Percentiles rank a stretch among this genome's conserved stretches.
These are phyloP conservation scores for Colletotrichum kahawae DNA, from an alignment of 2,329 filamentous ascomycete species.

Conservation along the genomic window DNA sequence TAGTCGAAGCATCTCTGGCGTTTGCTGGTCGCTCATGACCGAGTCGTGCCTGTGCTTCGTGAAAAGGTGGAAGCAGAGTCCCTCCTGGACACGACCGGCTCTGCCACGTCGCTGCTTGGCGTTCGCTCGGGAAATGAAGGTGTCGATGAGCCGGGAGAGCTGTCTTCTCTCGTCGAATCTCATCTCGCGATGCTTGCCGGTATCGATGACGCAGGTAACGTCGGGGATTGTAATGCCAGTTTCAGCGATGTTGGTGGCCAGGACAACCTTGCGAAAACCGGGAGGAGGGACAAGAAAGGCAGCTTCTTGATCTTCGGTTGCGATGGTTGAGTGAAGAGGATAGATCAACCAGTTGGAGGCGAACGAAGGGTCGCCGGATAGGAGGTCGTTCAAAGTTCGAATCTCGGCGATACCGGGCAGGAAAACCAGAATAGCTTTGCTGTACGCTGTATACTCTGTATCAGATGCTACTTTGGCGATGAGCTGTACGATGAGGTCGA, in stretches of 20 bases:
- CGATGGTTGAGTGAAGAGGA: slow-evolving; percentile 91
- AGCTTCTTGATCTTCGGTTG: slow-evolving; percentile 93
- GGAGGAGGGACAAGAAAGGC: slow-evolving; percentile 86
- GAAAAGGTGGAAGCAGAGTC: slow-evolving; percentile 94
- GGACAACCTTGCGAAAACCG: slow-evolving; percentile 88
- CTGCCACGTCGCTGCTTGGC: slow-evolving; percentile 93
- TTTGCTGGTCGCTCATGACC: slow-evolving; percentile 88
- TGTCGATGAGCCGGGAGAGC: slow-evolving; percentile 87
- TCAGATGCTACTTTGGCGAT: slow-evolving; percentile 77
- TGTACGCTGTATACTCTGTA: slow-evolving; percentile 71
- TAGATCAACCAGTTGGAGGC: slow-evolving; percentile 82
- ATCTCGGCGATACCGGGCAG: slow-evolving; percentile 95
- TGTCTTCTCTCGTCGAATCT: slow-evolving; percentile 93
- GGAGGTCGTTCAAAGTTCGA: slow-evolving; percentile 82
- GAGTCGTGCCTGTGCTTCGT: slow-evolving; percentile 88
- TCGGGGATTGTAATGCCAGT: slow-evolving; percentile 99
- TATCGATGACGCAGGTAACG: slow-evolving; percentile 95
- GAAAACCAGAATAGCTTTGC: slow-evolving; percentile 93
- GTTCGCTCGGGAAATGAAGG: slow-evolving; percentile 94
- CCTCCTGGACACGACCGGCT: slow-evolving; percentile 93
- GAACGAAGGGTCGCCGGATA: slow-evolving; percentile 79
- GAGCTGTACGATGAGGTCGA: slow-evolving; percentile 81
- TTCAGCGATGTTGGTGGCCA: slow-evolving; percentile 97
- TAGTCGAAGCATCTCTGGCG: slow-evolving; percentile 92
- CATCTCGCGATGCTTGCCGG: slow-evolving; percentile 97